Evolutionary conservation across 2,329 filamentous ascomycete species (phyloP).

Genomic region (Venturia aucupariae): DNA sequence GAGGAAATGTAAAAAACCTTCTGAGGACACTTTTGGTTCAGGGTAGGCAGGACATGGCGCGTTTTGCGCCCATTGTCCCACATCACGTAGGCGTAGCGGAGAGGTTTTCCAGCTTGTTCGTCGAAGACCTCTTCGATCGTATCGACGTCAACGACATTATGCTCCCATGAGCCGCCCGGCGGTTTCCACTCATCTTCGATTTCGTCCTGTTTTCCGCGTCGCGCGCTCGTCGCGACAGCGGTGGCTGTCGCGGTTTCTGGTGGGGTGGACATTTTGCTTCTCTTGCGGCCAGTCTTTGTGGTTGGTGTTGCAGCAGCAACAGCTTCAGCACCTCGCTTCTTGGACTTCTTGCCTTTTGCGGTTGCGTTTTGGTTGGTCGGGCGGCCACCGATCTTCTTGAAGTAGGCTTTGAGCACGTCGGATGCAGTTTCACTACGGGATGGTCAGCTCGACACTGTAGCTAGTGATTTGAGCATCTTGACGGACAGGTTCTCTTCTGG

Average conservation of each 20-base stretch:
- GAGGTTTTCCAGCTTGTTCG: constrained; percentile 34
- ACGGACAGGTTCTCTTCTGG: constrained; percentile 60
- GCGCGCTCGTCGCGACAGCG: constrained; percentile 20
- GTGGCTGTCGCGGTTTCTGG: constrained; percentile 17
- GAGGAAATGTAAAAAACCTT: constrained; percentile 41
- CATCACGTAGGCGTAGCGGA: constrained; percentile 58
- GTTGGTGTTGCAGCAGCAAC: constrained; percentile 8
- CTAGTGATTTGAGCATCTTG: constrained; percentile 18
- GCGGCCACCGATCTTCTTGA: constrained; percentile 53
- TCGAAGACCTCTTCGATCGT: constrained; percentile 55
- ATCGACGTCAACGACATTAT: constrained; percentile 60
- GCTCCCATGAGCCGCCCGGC: constrained; percentile 68
- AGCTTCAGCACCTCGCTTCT: constrained; percentile 19
- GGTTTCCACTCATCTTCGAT: constrained; percentile 51
- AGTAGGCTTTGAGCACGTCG: constrained; percentile 57
- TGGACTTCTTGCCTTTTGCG: constrained; percentile 21
- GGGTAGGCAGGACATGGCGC: constrained; percentile 57
- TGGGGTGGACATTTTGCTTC: constrained; percentile 10
- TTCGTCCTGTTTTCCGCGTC: constrained; percentile 20
- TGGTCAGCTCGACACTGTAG: not conserved
- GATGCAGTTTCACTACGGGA: constrained; percentile 26
- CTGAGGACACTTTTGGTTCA: constrained; percentile 71
- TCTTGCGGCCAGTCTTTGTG: constrained; percentile 22
- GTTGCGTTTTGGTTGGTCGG: constrained; percentile 18
- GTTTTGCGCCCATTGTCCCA: constrained; percentile 70